Evolutionary conservation across 306 rosid species (phyloP), one percentile per base, ranked within the genome.

Genomic region (Prunus dulcis): DNA sequence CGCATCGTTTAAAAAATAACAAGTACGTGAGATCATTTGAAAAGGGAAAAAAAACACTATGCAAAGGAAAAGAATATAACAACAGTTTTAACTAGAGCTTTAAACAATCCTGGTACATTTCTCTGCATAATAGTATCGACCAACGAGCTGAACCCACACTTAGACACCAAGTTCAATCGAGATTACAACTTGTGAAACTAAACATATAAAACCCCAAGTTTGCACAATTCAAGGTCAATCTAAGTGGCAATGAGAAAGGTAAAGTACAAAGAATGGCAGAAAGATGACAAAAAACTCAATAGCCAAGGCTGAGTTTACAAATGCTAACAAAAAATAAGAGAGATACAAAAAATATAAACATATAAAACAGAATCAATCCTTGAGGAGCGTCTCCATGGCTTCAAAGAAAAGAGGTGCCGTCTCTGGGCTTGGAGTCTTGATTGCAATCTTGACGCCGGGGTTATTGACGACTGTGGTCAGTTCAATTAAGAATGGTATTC

Each of bases 341-440:
- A 72, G 64, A 79, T 46, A 58, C 76, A 79, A 80, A 82, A 73
- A 77, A 47, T 55, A 71, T 38, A 76, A 76, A 51, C 13, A 69
- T 67, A 77, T 19, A 67, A 41, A 38, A 62, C 67, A 80, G 71
- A 83, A 80, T 90, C 81, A 92, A 65, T 69, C 90, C 80, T 61
- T 57, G 49, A 95, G 96, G 58, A 95, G 91, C 56, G 87, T 79
- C 88, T 95, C 99, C 2, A 95, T 18, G 76, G 97, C 85, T 83
- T 95, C 97, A 6, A 92, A 95, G 85, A 95, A 80, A 78, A 95
- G 77, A 32, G 91, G 80, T n/a, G 97, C 83, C 83, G 90, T 83
- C 73, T 95, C 97, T 12, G 92, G 90, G 85, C 83, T 89, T 23
- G 97, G 97, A 73, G 99, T 95, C 89, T 95, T 95, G 90, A 90